A percentile compares a stretch with the other conserved stretches of the same genome.
Conservation (phyloP, 2,329 filamentous ascomycete species). For the Aureobasidium melanogenum region DNA sequence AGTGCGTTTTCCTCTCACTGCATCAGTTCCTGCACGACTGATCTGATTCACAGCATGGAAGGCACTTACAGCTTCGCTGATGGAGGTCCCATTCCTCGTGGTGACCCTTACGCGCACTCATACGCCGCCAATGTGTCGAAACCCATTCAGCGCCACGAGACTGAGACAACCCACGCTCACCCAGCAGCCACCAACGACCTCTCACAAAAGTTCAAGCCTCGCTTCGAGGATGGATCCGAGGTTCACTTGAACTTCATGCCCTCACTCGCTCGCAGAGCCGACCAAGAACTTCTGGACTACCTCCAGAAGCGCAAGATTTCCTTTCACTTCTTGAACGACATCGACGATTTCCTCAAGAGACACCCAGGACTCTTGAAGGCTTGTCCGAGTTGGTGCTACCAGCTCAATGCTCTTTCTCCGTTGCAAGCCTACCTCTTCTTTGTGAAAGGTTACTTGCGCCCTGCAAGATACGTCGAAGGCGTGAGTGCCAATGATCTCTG, state of each 20-base stretch:
- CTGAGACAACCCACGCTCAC: neutral
- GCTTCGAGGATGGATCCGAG: neutral
- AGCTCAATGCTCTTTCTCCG: neutral
- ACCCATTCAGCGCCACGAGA: neutral
- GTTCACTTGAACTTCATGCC: neutral
- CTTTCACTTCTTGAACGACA: neutral
- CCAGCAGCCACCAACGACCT: slow-evolving; percentile 2
- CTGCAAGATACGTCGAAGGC: neutral
- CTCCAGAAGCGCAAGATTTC: neutral
- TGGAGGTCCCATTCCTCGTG: neutral
- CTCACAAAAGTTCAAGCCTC: neutral
- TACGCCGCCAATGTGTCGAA: neutral
- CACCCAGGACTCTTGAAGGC: neutral
- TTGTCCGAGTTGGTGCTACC: neutral
- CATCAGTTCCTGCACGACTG: neutral
- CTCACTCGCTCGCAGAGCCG: neutral
- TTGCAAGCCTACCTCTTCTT: slow-evolving; percentile 7
- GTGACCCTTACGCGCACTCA: neutral
- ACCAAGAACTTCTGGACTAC: slow-evolving; percentile 1
- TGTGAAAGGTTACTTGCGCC: neutral
- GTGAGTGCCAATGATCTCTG: neutral
- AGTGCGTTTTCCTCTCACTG: neutral
- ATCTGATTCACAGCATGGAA: neutral
- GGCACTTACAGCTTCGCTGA: neutral
- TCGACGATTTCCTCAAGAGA: neutral